Evolutionary conservation across 495 filamentous ascomycete species (phyloP).

Genomic region (Aspergillus nanangensis): DNA sequence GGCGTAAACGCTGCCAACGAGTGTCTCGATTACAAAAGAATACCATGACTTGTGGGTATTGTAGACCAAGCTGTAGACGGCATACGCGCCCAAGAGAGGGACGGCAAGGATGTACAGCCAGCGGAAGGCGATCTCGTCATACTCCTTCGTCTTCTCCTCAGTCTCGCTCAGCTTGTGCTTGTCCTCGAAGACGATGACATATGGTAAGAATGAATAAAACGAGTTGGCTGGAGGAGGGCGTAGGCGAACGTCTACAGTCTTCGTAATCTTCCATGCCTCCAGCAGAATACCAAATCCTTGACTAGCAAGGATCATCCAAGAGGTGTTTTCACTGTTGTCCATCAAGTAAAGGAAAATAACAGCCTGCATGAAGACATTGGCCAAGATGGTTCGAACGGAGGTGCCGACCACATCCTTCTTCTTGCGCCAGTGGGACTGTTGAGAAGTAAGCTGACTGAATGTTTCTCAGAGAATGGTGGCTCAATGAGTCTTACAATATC

Average conservation of each 20-base stretch:
- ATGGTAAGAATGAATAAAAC: constrained; percentile 72
- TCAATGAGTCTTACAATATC: constrained; percentile 68
- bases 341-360: constrained; percentile 98
- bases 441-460: constrained; percentile 19
- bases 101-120: constrained; percentile 92
- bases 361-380: constrained; percentile 95
- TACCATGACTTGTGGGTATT: constrained; percentile 99
- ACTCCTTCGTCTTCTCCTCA: constrained; percentile 96
- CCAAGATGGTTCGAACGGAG: constrained; percentile 90
- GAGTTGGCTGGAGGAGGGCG: constrained; percentile 59
- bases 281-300: constrained; percentile 92
- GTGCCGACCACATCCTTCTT: constrained; percentile 99
- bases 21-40: constrained; percentile 82
- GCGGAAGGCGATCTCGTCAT: constrained; percentile 94
- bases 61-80: constrained; percentile 83
- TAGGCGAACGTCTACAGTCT: constrained; percentile 85
- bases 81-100: constrained; percentile 84
- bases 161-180: constrained; percentile 94
- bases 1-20: constrained; percentile 94
- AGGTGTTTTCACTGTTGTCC: constrained; percentile 95
- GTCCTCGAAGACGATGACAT: constrained; percentile 85
- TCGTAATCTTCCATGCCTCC: constrained; percentile 99
- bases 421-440: constrained; percentile 84
- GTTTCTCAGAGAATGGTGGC: too few species aligned
- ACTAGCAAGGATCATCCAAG: constrained; percentile 96